Evolutionary conservation across 2,329 filamentous ascomycete genomes (phyloP).

Genomic region (Chlorencoelia australis): DNA sequence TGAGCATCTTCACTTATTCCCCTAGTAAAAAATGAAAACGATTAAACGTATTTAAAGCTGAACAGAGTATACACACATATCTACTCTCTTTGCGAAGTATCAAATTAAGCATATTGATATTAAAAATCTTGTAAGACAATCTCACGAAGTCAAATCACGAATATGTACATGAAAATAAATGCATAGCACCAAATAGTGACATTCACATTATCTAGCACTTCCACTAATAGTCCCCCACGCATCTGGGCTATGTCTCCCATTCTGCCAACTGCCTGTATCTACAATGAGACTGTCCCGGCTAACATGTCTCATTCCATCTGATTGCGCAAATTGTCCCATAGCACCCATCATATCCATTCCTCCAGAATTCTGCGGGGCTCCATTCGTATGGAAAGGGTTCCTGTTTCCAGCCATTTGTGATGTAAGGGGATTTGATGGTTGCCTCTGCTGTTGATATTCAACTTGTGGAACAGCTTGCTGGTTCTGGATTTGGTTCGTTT

Average conservation of each 20-base stretch:
- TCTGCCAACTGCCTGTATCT: constrained; percentile 41
- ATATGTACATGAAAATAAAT: too few relatives aligned
- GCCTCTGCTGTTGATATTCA: constrained; percentile 13
- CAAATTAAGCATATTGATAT: too few relatives aligned
- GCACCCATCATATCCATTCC: constrained; percentile 19
- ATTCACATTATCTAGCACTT: too few relatives aligned
- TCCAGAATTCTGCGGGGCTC: constrained; percentile 14
- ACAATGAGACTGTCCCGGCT: constrained; percentile 61
- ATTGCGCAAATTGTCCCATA: constrained; percentile 14
- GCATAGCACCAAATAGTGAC: too few relatives aligned
- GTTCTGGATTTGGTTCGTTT: constrained; percentile 6
- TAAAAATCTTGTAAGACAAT: too few relatives aligned
- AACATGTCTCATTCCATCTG: constrained; percentile 31
- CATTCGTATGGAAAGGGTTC: constrained; percentile 25
- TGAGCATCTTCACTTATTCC: too few relatives aligned
- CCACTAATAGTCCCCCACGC: constrained; percentile 59
- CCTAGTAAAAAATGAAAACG: too few relatives aligned
- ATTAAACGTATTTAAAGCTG: too few relatives aligned
- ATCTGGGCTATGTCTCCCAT: constrained; percentile 68
- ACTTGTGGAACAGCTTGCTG: constrained; percentile 12
- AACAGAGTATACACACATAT: too few relatives aligned
- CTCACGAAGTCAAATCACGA: too few relatives aligned
- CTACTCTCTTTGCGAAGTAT: too few relatives aligned
- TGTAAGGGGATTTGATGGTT: constrained; percentile 9
- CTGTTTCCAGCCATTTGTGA: constrained; percentile 14